These are phyloP conservation scores for Pichia paraexigua DNA, from an alignment of 805 yeast genomes.

Conservation along the genomic window DNA sequence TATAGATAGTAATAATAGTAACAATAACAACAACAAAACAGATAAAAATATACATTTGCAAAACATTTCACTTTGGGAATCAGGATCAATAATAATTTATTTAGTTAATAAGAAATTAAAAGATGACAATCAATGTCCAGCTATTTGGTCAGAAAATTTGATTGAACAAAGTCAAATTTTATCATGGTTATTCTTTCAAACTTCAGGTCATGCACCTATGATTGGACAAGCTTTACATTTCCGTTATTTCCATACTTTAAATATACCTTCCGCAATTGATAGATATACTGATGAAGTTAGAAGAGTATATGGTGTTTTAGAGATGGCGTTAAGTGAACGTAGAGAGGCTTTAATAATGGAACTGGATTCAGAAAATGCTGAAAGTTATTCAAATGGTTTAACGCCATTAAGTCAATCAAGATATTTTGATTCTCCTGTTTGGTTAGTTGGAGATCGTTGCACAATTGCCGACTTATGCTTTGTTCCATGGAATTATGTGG, in stretches of 20 bases:
- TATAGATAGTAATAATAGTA: slow-evolving; percentile 9
- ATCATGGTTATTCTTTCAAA: slow-evolving; percentile 90
- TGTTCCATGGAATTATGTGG: slow-evolving; percentile 96
- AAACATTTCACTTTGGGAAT: slow-evolving; percentile 85
- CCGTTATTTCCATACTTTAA: slow-evolving; percentile 79
- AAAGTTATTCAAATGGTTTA: slow-evolving; percentile 80
- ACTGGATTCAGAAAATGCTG: slow-evolving; percentile 78
- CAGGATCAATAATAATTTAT: slow-evolving; percentile 85
- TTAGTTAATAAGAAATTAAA: slow-evolving; percentile 60
- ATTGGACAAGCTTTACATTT: slow-evolving; percentile 95
- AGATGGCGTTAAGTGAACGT: slow-evolving; percentile 89
- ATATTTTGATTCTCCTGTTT: slow-evolving; percentile 87
- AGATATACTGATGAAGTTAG: slow-evolving; percentile 88
- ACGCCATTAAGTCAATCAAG: slow-evolving; percentile 79
- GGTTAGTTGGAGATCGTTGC: slow-evolving; percentile 83
- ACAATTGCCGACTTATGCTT: slow-evolving; percentile 87
- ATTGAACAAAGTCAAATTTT: slow-evolving; percentile 77
- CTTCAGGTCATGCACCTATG: slow-evolving; percentile 98
- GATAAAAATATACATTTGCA: slow-evolving; percentile 17
- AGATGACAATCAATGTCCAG: slow-evolving; percentile 59
- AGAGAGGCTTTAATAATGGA: slow-evolving; percentile 88
- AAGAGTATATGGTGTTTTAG: slow-evolving; percentile 87
- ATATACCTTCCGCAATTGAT: slow-evolving; percentile 83
- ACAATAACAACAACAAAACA: background rate
- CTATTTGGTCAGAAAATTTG: slow-evolving; percentile 68